Percentiles rank a stretch among this genome's conserved stretches.
phyloP scores from a whole-genome alignment of 2,329 filamentous ascomycete genomes.

The Trichophyton verrucosum region DNA sequence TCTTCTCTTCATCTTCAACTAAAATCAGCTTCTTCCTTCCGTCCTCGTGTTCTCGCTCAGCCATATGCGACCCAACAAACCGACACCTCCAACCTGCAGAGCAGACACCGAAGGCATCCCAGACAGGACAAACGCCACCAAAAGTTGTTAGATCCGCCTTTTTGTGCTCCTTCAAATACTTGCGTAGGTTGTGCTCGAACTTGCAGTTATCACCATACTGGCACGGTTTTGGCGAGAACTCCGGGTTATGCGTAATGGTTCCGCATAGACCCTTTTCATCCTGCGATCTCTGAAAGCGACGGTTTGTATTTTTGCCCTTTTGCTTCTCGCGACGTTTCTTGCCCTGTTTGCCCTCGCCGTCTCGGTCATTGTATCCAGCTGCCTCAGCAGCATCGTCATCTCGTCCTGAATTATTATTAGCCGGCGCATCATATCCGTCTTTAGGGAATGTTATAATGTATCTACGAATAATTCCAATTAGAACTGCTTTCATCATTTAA shows the following conservation, averaged over 20 bases:
- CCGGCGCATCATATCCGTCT: constrained; percentile 19
- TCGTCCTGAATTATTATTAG: constrained; percentile 17
- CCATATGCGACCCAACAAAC: constrained; percentile 75
- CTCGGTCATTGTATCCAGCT: constrained; percentile 34
- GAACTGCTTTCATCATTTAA: background rate
- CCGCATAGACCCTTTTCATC: constrained; percentile 69
- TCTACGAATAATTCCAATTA: constrained; percentile 14
- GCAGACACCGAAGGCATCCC: constrained; percentile 62
- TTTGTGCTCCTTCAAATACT: constrained; percentile 72
- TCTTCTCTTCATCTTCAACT: constrained; percentile 43
- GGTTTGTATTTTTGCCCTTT: constrained; percentile 69
- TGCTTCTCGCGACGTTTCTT: constrained; percentile 38
- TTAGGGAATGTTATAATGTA: constrained; percentile 21
- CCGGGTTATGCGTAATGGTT: constrained; percentile 55
- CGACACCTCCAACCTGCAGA: constrained; percentile 87
- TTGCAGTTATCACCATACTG: constrained; percentile 69
- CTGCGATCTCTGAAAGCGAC: constrained; percentile 65
- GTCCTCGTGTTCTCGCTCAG: constrained; percentile 64
- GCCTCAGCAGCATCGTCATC: constrained; percentile 51
- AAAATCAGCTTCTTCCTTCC: constrained; percentile 73
- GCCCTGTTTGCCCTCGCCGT: constrained; percentile 26
- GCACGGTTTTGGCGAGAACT: constrained; percentile 70
- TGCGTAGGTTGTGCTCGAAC: constrained; percentile 69
- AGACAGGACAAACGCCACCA: constrained; percentile 68
- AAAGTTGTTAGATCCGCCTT: constrained; percentile 67